Percentiles rank a stretch among this genome's conserved stretches.
These are phyloP conservation scores for Cryptosporidium meleagridis DNA, from an alignment of 169 alveolate genomes.

Conservation along the genomic window DNA sequence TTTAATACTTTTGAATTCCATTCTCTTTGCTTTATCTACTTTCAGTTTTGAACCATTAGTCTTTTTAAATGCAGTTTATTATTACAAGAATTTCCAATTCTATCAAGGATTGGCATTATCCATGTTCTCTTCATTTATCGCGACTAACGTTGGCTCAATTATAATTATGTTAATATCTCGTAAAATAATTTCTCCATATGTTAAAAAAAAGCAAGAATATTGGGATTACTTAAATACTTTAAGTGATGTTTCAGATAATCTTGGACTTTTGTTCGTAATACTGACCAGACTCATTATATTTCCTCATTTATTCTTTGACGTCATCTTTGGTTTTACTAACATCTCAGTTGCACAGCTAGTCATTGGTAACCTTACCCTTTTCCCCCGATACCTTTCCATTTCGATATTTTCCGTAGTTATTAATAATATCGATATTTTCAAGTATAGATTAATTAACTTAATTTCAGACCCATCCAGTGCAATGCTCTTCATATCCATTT, in stretches of 20 bases:
- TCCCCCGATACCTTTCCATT: background rate
- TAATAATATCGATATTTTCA: background rate
- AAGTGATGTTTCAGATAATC: background rate
- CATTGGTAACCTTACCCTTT: background rate
- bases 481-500: background rate
- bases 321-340: background rate
- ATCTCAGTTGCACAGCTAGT: background rate
- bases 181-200: background rate
- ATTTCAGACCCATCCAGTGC: background rate
- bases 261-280: background rate
- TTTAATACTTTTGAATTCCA: too few relatives aligned
- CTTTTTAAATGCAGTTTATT: background rate
- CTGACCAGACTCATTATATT: background rate
- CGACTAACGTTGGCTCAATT: background rate
- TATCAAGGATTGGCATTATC: background rate
- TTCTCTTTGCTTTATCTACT: background rate
- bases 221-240: too few relatives aligned
- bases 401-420: background rate
- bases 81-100: too few relatives aligned
- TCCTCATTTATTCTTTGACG: background rate
- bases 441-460: background rate
- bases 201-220: background rate
- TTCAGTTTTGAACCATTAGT: background rate
- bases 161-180: background rate
- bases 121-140: background rate